Base-by-base conservation (phyloP, 1,139 yeast genomes). In the Pichia cactophila region DNA sequence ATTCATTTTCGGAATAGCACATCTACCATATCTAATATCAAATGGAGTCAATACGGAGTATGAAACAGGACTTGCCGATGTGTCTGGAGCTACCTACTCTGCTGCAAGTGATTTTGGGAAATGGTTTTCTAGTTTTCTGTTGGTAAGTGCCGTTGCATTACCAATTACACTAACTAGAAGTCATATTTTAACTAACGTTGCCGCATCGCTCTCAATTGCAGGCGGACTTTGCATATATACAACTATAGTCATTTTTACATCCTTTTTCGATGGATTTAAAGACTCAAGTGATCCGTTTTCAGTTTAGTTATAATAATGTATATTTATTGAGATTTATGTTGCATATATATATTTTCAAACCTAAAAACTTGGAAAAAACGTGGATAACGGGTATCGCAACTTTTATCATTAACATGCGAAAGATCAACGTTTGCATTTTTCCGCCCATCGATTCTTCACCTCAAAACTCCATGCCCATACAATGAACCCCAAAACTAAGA, bases 141-240 rank as follows among this genome's bases (percentile, higher is more conserved):
- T 86, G 35, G 70, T 79, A 5, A 73, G 86, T 4, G 95, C 88
- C 3, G 60, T 84, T n/a, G 62, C 77, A 17, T 69, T 85, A 52
- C 90, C 95, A 1, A 58, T 85, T 1, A 68, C 83, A 41, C 71
- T 85, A 46, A 80, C 79, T 52, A 94, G 86, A 62, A 76, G 84
- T 37, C 74, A 73, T 53, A 70, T 82, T 23, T 73, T 87, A 56
- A 75, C 81, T 35, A 62, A 67, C 33, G 69, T 80, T 0, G 89
- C 94, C 8, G 73, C 75, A 69, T 58, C 74, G 37, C 75, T 86
- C 70, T 80, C 89, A 4, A 71, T 84, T 6, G 56, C 72, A 7
- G 96, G 95, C 1, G 95, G 95, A 2, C 56, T 70, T 1, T 69
- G 86, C 51, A 84, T 87, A 44, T 84, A 81, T 65, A 80, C 81